These are phyloP conservation scores for Pichia thaimueangensis DNA, from an alignment of 805 yeast species.

Conservation along the genomic window DNA sequence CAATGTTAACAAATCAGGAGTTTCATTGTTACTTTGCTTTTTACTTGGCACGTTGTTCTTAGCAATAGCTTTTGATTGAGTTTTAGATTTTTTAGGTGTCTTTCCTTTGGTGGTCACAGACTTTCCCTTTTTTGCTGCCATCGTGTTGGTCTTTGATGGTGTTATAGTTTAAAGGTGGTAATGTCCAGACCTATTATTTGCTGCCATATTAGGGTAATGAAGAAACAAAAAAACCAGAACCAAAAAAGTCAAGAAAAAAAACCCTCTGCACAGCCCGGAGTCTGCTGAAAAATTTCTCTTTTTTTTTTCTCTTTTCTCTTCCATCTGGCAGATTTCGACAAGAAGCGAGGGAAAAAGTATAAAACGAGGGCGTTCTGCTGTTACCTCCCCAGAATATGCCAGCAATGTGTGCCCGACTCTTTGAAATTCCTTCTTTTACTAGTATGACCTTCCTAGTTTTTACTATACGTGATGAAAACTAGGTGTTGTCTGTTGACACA, in stretches of 20 bases:
- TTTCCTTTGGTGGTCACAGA: constrained; percentile 1
- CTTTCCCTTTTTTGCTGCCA: too few relatives aligned
- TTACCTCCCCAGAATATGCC: neutral
- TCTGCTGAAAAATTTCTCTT: neutral
- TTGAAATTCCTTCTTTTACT: constrained; percentile 11
- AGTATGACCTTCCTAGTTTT: constrained; percentile 63
- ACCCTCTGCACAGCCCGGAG: constrained; percentile 13
- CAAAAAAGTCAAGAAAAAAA: constrained; percentile 1
- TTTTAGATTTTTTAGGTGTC: neutral
- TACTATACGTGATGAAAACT: constrained; percentile 53
- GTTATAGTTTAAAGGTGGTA: too few relatives aligned
- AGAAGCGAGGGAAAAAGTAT: neutral
- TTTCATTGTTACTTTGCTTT: neutral
- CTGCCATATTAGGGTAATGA: too few relatives aligned
- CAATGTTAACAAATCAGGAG: constrained; percentile 14
- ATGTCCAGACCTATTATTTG: too few relatives aligned
- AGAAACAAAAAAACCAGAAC: neutral
- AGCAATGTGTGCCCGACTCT: constrained; percentile 9
- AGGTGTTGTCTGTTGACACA: constrained; percentile 40
- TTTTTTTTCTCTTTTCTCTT: neutral
- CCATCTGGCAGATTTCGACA: neutral
- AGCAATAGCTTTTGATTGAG: neutral
- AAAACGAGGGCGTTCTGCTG: constrained; percentile 4
- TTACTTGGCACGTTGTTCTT: neutral
- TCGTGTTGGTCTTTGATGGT: too few relatives aligned